Base-by-base conservation (phyloP, 2,329 filamentous ascomycete species). In the Aureobasidium musti region DNA sequence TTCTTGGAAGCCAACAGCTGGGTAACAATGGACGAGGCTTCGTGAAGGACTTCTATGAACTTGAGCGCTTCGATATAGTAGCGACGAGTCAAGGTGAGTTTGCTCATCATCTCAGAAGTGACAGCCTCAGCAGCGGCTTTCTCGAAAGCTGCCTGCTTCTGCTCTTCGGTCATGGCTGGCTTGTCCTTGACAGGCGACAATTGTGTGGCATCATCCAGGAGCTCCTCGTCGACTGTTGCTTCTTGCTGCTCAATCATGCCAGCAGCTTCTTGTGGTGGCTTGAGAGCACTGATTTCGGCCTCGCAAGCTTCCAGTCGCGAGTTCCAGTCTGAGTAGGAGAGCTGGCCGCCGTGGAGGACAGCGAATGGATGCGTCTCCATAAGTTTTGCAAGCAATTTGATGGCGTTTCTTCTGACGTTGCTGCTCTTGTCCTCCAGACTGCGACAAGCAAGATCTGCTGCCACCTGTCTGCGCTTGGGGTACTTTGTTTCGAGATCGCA, bases 401-500 rank as follows among this genome's bases (percentile, higher is more conserved):
- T 95, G 2, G 95, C 93, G 76, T 98, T 98, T 67, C 93, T 87
- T 69, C 95, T 86, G 37, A 99, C 95, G 73, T 98, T 96, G 78
- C 95, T 99, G 80, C 94, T 98, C 83, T 96, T 98, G 80, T 99
- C 96, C 77, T 97, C 91, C 2, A 99, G 82, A 77, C 94, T 98
- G 72, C 91, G 87, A 66, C 91, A 89, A 1, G 95, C 93, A 30
- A 97, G 82, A 75, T 97, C 92, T 1, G 94, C 91, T 4, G 90
- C 94, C 74, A 86, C 90, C 76, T 97, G 93, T 68, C 95, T 85
- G 65, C 93, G 86, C 79, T 97, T 97, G 43, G 93, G 92, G 73
- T 96, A 97, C 76, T 98, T 98, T 70, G 94, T 91, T 54, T 97
- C 92, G n/a, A 98, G 83, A 67, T 97, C 92, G 73, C 93, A 97